Base-by-base conservation (phyloP, 768 basidiomycete genomes). In the Auricularia auricula-judae region DNA sequence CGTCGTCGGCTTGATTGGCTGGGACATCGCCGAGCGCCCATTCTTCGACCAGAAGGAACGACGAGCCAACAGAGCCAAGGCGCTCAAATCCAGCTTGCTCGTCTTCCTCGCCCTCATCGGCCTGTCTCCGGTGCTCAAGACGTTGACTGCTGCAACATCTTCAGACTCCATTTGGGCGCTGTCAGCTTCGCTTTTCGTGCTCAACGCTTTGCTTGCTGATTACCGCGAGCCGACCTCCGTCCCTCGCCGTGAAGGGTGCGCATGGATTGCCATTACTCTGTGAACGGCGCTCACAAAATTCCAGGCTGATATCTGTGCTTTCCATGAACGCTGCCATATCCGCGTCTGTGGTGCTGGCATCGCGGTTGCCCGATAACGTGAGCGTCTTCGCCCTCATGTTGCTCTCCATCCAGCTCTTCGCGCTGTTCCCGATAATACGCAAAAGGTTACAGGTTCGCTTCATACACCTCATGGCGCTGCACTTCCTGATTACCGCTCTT, bases 81-180 rank as follows among this genome's bases (percentile, higher is more conserved):
- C 83, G 1, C 72, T 88, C 66, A 93, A 91, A 71, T 91, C 91
- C 3, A 88, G 89, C 5, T 80, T 98, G 54, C 80, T 98, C 65
- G 89, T 95, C 68, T 91, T 96, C 71, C 82, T 97, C 29, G 84
- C 91, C 5, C 81, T 99, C 66, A 86, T 97, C 78, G 87, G 93
- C 16, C 80, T 98, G 63, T 88, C 94, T 3, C 97, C 97, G 14
- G 89, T 98, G 10, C 78, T 98, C 64, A 84, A 88, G 71, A 98
- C 96, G 4, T 77, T 99, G 71, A 96, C 93, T 35, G 89, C 91
- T 44, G 92, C 95, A 33, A 98, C 95, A 3, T 97, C 96, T 44
- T 91, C 91, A 12, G 97, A 99, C 74, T 93, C 93, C 35, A 95
- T 98, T 68, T 98, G 93, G 93, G 94, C 96, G 4, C 76, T 98